Conservation (phyloP, 106 monocot species). For the Iris macrosiphon region DNA sequence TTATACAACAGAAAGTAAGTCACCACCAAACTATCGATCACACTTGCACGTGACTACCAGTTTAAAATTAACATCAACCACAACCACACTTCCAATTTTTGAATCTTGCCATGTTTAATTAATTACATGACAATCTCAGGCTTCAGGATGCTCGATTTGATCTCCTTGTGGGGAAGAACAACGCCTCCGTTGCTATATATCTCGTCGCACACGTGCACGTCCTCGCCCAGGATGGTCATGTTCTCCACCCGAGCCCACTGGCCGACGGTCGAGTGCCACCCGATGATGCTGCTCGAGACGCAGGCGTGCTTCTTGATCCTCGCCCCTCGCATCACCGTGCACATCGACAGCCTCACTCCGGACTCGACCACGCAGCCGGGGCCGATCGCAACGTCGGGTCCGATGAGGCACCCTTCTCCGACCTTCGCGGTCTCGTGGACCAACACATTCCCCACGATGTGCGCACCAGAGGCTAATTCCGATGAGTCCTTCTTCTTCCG, state of each 20-base stretch:
- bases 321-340: slow-evolving; percentile 67
- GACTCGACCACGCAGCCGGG: slow-evolving; percentile 55
- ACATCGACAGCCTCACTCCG: slow-evolving; percentile 59
- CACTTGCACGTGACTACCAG: no score
- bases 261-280: slow-evolving; percentile 74
- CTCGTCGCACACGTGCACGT: slow-evolving; percentile 77
- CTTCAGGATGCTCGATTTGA: slow-evolving; percentile 63
- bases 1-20: not conserved
- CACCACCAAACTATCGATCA: not conserved
- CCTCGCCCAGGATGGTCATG: slow-evolving; percentile 72
- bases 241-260: slow-evolving; percentile 74
- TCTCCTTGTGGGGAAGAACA: slow-evolving; percentile 81
- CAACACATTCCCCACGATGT: slow-evolving; percentile 47
- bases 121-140: slow-evolving; percentile 77
- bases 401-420: slow-evolving; percentile 47
- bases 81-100: not conserved
- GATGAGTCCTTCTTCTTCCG: slow-evolving; percentile 13
- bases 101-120: not conserved
- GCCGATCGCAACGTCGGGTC: slow-evolving; percentile 47
- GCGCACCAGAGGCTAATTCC: slow-evolving; percentile 14
- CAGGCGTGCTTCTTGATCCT: slow-evolving; percentile 64
- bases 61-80: not conserved
- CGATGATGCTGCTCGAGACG: slow-evolving; percentile 66
- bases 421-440: slow-evolving; percentile 42
- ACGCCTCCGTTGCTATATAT: slow-evolving; percentile 68